A percentile compares a stretch with the other conserved stretches of the same genome.
These are phyloP conservation scores for Rosa multiflora DNA, from an alignment of 306 rosid species.

Conservation along the genomic window DNA sequence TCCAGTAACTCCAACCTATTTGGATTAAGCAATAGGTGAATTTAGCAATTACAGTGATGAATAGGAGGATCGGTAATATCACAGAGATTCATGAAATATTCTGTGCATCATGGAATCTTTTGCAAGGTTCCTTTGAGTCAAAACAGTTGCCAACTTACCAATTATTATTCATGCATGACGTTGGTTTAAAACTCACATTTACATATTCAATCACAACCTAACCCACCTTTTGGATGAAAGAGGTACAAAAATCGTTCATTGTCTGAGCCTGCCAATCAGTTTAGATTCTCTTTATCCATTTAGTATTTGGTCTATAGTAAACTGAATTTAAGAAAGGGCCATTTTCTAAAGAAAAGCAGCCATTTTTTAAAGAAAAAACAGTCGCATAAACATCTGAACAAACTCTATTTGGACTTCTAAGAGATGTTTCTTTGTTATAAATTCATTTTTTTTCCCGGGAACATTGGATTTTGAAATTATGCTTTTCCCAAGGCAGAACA, in stretches of 20 bases:
- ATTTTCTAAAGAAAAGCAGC: too few species aligned
- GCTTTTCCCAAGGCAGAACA: not conserved
- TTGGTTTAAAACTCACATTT: not conserved
- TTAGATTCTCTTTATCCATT: not conserved
- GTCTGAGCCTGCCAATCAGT: not conserved
- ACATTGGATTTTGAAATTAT: not conserved
- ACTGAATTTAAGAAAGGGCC: not conserved
- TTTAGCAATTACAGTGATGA: conserved; percentile 4
- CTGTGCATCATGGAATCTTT: not conserved
- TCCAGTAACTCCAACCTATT: conserved; percentile 92
- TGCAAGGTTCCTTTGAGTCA: not conserved
- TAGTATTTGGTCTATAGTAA: not conserved
- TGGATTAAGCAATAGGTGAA: conserved; percentile 17
- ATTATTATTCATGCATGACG: not conserved
- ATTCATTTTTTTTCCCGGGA: not conserved
- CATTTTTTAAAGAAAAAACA: too few species aligned
- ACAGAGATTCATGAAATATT: not conserved
- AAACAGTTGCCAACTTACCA: conserved; percentile 3
- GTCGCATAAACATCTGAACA: not conserved
- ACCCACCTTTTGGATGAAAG: not conserved
- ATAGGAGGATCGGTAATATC: conserved; percentile 1
- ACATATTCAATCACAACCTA: not conserved
- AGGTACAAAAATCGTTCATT: not conserved
- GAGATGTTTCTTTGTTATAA: not conserved
- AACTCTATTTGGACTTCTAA: not conserved